Evolutionary conservation across 1,284 basidiomycete species (phyloP).

Genomic region (Schizophyllum commune): DNA sequence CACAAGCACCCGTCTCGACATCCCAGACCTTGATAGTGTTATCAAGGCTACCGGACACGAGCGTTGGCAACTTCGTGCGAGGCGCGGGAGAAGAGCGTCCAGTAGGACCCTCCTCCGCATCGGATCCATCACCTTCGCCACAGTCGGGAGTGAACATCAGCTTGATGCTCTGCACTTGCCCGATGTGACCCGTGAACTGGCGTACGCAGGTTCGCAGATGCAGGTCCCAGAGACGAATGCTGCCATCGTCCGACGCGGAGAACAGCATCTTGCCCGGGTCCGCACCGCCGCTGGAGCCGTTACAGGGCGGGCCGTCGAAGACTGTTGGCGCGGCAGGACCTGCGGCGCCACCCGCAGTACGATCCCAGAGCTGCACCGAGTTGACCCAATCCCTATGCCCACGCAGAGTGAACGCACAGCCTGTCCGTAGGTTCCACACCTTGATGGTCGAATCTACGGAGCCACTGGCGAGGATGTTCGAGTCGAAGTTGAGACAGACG

Average conservation of each 20-base stretch:
- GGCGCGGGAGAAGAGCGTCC: slow-evolving; percentile 4
- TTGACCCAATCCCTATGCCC: slow-evolving; percentile 98
- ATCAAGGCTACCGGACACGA: slow-evolving; percentile 89
- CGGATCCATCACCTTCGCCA: slow-evolving; percentile 23
- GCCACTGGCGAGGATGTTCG: slow-evolving; percentile 86
- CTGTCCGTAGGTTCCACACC: slow-evolving; percentile 92
- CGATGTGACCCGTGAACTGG: slow-evolving; percentile 86
- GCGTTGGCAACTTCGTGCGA: slow-evolving; percentile 47
- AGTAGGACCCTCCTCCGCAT: slow-evolving; percentile 8
- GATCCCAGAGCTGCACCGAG: slow-evolving; percentile 90
- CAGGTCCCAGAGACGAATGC: slow-evolving; percentile 94
- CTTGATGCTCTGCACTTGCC: slow-evolving; percentile 90
- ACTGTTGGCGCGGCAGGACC: slow-evolving; percentile 27
- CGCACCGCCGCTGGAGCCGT: slow-evolving; percentile 38
- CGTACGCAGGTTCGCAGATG: slow-evolving; percentile 74
- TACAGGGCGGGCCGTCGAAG: slow-evolving; percentile 24
- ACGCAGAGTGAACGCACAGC: slow-evolving; percentile 86
- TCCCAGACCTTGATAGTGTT: slow-evolving; percentile 98
- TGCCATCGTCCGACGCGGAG: slow-evolving; percentile 92
- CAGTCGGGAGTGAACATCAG: slow-evolving; percentile 60
- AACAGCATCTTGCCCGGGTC: slow-evolving; percentile 90
- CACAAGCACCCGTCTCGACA: slow-evolving; percentile 76
- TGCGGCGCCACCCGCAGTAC: slow-evolving; percentile 35
- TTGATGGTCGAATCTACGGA: slow-evolving; percentile 88
- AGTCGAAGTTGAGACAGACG: slow-evolving; percentile 89